Evolutionary conservation across 495 filamentous ascomycete genomes (phyloP).

Genomic region (Neohortaea acidophila): DNA sequence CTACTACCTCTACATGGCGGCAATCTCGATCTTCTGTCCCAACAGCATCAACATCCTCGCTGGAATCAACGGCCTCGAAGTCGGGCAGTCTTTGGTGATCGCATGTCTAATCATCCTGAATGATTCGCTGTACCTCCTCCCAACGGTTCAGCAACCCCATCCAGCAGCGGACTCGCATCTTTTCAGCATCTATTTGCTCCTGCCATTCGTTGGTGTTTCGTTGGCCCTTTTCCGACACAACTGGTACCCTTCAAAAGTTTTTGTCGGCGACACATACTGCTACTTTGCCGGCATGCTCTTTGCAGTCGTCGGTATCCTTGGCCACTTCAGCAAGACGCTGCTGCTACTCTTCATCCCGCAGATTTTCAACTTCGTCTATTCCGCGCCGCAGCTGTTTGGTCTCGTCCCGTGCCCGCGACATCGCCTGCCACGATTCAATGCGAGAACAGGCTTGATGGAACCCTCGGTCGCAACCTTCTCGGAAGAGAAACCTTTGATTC

Average conservation of each 20-base stretch:
- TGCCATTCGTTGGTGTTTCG: constrained; percentile 88
- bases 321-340: constrained; percentile 95
- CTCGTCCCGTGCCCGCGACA: constrained; percentile 86
- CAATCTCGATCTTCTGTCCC: constrained; percentile 85
- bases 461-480: constrained; percentile 66
- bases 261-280: constrained; percentile 97
- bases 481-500: constrained; percentile 47
- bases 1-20: constrained; percentile 95
- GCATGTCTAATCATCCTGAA: constrained; percentile 70
- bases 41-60: constrained; percentile 99
- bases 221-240: constrained; percentile 78
- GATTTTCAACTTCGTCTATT: constrained; percentile 93
- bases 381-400: constrained; percentile 74
- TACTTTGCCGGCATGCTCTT: constrained; percentile 99
- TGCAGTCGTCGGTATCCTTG: constrained; percentile 86
- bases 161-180: constrained; percentile 91
- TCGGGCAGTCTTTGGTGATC: constrained; percentile 83
- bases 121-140: constrained; percentile 63
- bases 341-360: constrained; percentile 83
- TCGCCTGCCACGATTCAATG: constrained; percentile 75
- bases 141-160: constrained; percentile 46
- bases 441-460: constrained; percentile 66
- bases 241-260: constrained; percentile 89
- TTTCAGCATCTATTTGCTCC: constrained; percentile 84
- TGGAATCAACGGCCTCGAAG: constrained; percentile 94